Evolutionary conservation across 768 basidiomycete species (phyloP).

Genomic region (Russula lepida): DNA sequence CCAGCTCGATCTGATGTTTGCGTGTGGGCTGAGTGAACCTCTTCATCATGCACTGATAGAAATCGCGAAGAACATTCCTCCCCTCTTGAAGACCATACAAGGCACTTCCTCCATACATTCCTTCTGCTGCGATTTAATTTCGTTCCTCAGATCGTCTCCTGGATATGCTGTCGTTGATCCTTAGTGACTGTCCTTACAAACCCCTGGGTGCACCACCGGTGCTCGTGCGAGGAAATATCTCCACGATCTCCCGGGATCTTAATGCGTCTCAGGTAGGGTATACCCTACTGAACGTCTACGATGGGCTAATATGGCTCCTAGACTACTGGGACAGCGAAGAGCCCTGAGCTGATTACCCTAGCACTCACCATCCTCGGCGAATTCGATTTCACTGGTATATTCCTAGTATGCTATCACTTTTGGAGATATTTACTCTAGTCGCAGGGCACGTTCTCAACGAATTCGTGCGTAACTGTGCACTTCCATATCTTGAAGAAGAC

Average conservation of each 20-base stretch:
- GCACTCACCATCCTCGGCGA: slow-evolving; percentile 81
- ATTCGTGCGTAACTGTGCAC: slow-evolving; percentile 83
- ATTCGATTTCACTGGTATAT: slow-evolving; percentile 88
- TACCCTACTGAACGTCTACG: background rate
- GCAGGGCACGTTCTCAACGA: slow-evolving; percentile 90
- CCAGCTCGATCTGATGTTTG: slow-evolving; percentile 93
- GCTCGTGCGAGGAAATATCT: slow-evolving; percentile 45
- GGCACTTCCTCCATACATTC: slow-evolving; percentile 36
- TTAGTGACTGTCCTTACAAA: slow-evolving; percentile 80
- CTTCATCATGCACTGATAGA: slow-evolving; percentile 75
- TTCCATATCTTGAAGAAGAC: slow-evolving; percentile 93
- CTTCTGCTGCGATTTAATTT: background rate
- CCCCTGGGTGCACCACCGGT: slow-evolving; percentile 78
- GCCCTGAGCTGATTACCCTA: slow-evolving; percentile 61
- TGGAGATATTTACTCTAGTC: slow-evolving; percentile 6
- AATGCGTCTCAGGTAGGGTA: slow-evolving; percentile 39
- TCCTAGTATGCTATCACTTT: background rate
- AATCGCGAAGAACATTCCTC: slow-evolving; percentile 82
- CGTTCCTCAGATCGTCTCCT: slow-evolving; percentile 66
- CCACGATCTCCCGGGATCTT: slow-evolving; percentile 42
- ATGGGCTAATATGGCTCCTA: background rate
- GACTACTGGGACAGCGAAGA: slow-evolving; percentile 39
- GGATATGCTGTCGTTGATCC: slow-evolving; percentile 70
- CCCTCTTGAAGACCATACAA: slow-evolving; percentile 87
- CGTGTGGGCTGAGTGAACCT: slow-evolving; percentile 85